Evolutionary conservation across 2,329 filamentous ascomycete genomes (phyloP), one percentile per base, ranked within the genome.

Genomic region (Ploettnerulaceae sp.): DNA sequence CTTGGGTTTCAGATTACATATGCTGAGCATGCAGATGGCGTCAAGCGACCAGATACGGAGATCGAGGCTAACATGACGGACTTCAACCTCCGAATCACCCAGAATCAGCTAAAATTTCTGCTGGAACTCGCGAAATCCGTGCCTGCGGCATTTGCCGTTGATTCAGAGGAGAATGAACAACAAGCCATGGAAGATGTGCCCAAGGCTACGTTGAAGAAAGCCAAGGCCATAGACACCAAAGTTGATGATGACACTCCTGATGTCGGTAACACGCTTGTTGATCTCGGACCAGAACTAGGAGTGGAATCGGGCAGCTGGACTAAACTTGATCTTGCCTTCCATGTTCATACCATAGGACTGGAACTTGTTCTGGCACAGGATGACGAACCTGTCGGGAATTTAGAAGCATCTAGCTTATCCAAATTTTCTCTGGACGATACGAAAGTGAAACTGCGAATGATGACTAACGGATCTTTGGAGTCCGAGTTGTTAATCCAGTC

Each of bases 401-500:
- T 91, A 9, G 82, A 88, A 47, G 75, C 79, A 11, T 86, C 88
- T 1, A 96, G 93, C 58, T 69, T 99, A 9, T 95, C 93, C 0
- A 88, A 87, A 31, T 98, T 98, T 68, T 95, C 91, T 9, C 75
- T 98, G 26, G 93, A 98, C 59, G 84, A 95, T 54, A 97, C 90
- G 5, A 86, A 84, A 57, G 74, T 96, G 52, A 98, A 97, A 71
- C 77, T 95, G 7, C 82, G 89, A 20, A 93, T 97, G 84, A 78
- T 96, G 58, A 94, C 86, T 15, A 91, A 98, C 64, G 84, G 85
- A 5, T 90, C 90, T 0, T 68, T 98, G 31, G 93, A 98, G 64
- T 89, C 90, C 2, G 94, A 99, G 63, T 77, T 98, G 5, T 75
- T 95, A 26, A 89, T 98, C 12, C 85, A 93, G 49, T 93, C 91